A percentile compares a stretch with the other conserved stretches of the same genome.
These are phyloP conservation scores for Pseudogymnoascus sp. DNA, from an alignment of 2,329 filamentous ascomycete genomes.

Conservation along the genomic window DNA sequence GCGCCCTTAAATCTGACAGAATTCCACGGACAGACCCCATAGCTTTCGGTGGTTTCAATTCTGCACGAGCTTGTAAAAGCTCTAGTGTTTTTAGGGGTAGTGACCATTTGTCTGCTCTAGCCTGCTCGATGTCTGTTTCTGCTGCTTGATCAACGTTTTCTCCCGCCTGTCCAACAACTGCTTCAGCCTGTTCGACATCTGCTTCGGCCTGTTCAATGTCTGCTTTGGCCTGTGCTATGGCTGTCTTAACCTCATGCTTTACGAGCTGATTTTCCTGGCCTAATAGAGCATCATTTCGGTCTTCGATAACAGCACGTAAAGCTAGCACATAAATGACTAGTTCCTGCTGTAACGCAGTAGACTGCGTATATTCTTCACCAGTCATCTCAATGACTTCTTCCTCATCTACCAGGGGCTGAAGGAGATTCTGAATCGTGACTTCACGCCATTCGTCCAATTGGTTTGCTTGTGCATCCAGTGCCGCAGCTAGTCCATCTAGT, in stretches of 20 bases:
- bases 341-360: slow-evolving; percentile 79
- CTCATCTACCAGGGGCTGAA: slow-evolving; percentile 72
- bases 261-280: slow-evolving; percentile 70
- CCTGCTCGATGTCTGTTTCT: slow-evolving; percentile 25
- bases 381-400: slow-evolving; percentile 67
- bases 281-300: slow-evolving; percentile 67
- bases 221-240: background rate
- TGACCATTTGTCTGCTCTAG: slow-evolving; percentile 46
- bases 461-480: slow-evolving; percentile 64
- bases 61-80: slow-evolving; percentile 39
- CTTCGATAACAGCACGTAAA: slow-evolving; percentile 65
- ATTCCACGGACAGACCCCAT: slow-evolving; percentile 61
- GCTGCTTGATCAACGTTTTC: slow-evolving; percentile 39
- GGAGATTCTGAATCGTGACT: slow-evolving; percentile 60
- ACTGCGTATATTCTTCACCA: slow-evolving; percentile 84
- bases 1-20: slow-evolving; percentile 58
- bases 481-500: slow-evolving; percentile 54
- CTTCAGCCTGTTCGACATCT: background rate
- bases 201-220: slow-evolving; percentile 11
- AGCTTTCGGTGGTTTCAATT: slow-evolving; percentile 39
- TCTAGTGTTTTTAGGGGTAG: slow-evolving; percentile 55
- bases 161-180: background rate
- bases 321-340: slow-evolving; percentile 79
- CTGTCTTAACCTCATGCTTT: slow-evolving; percentile 57
- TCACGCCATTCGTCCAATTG: slow-evolving; percentile 68